Evolutionary conservation across 805 yeast genomes (phyloP).

Genomic region (Saitoella complicata): DNA sequence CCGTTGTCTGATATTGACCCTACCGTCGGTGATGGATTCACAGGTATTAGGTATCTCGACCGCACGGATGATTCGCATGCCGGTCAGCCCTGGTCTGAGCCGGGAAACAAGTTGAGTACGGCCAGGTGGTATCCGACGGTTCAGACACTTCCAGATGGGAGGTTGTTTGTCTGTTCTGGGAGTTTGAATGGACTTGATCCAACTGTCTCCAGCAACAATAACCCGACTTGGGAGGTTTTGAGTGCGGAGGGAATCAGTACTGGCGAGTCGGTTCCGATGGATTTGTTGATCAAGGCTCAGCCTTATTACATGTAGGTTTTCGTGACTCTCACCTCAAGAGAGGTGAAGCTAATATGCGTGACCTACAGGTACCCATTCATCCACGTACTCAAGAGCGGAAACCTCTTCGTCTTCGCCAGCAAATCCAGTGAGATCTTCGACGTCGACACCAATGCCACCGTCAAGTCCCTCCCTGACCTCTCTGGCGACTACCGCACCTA

Average conservation of each 20-base stretch:
- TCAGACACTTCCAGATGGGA: conserved; percentile 9
- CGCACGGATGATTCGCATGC: conserved; percentile 4
- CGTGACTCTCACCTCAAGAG: no score
- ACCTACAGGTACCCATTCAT: conserved; percentile 6
- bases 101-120: conserved; percentile 9
- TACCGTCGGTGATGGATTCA: conserved; percentile 8
- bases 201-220: conserved; percentile 9
- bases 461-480: conserved; percentile 6
- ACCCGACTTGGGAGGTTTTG: conserved; percentile 10
- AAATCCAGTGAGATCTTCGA: conserved; percentile 7
- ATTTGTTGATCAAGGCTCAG: conserved; percentile 6
- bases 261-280: conserved; percentile 8
- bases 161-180: conserved; percentile 9
- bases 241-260: conserved; percentile 8
- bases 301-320: conserved; percentile 8
- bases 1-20: conserved; percentile 8
- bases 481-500: conserved; percentile 10
- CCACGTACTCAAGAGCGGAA: conserved; percentile 7
- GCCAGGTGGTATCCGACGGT: conserved; percentile 11
- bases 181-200: conserved; percentile 11
- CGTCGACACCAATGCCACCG: conserved; percentile 6
- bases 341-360: no score
- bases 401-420: conserved; percentile 8
- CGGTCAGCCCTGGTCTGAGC: conserved; percentile 9
- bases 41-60: conserved; percentile 9